Conservation (phyloP, 1,139 yeast genomes). For the Yamadazyma friedrichii region DNA sequence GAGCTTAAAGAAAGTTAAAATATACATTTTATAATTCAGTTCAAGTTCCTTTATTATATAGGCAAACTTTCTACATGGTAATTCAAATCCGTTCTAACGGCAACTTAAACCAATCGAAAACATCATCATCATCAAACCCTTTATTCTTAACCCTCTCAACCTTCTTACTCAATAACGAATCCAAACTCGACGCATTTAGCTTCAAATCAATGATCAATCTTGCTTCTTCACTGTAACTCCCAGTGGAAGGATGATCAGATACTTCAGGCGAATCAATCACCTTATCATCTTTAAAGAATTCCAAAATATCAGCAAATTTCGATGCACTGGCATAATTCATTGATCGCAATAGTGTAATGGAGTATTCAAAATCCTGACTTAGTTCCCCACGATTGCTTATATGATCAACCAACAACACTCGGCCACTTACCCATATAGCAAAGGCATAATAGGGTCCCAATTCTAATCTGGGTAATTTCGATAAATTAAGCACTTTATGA, state of each 20-base stretch:
- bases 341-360: conserved; percentile 12
- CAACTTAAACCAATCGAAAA: conserved; percentile 19
- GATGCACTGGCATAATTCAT: conserved; percentile 16
- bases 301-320: conserved; percentile 18
- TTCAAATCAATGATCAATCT: conserved; percentile 16
- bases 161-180: conserved; percentile 14
- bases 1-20: too few relatives aligned
- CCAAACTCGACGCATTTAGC: conserved; percentile 17
- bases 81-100: conserved; percentile 8
- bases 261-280: conserved; percentile 6
- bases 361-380: conserved; percentile 14
- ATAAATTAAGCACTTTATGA: conserved; percentile 10
- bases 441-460: conserved; percentile 21
- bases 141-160: conserved; percentile 15
- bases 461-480: conserved; percentile 10
- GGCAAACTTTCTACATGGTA: too few relatives aligned
- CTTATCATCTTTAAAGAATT: conserved; percentile 17
- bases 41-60: too few relatives aligned
- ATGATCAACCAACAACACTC: conserved; percentile 17
- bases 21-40: too few relatives aligned
- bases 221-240: conserved; percentile 15
- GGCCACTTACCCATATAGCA: conserved; percentile 20
- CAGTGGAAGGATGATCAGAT: conserved; percentile 7
- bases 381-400: conserved; percentile 13
- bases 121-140: conserved; percentile 13